A percentile compares a stretch with the other conserved stretches of the same genome.
Conservation (phyloP, 148 eudicot species). For the Heliamphora exappendiculata region DNA sequence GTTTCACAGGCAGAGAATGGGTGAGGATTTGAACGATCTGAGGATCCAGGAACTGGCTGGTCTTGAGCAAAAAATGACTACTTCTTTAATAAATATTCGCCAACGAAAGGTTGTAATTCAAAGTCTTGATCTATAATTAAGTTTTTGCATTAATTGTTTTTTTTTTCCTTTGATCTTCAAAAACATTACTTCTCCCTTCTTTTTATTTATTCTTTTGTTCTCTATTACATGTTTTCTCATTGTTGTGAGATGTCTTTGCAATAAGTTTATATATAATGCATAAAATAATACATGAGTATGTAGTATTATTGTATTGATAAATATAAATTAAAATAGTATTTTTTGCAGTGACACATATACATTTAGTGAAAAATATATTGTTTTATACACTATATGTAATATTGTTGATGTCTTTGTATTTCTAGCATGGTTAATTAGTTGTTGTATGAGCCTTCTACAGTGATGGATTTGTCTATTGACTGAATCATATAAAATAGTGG, state of each 20-base stretch:
- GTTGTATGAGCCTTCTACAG: too few species aligned
- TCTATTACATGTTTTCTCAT: neutral
- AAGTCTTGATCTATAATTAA: neutral
- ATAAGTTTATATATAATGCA: too few species aligned
- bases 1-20: constrained; percentile 41
- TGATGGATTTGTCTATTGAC: too few species aligned
- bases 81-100: constrained; percentile 32
- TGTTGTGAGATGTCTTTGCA: too few species aligned
- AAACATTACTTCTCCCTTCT: neutral
- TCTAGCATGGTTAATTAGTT: too few species aligned
- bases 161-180: neutral
- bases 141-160: neutral
- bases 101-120: constrained; percentile 37
- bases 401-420: too few species aligned
- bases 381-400: too few species aligned
- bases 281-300: too few species aligned
- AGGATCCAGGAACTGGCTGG: constrained; percentile 20
- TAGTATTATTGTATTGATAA: too few species aligned
- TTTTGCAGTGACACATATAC: neutral
- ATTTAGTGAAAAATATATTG: neutral
- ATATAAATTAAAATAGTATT: too few species aligned
- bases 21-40: constrained; percentile 44
- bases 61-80: constrained; percentile 38
- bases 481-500: too few species aligned
- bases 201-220: neutral